Base-by-base conservation (phyloP, 805 yeast species). In the Wickerhamomyces queroliae region DNA sequence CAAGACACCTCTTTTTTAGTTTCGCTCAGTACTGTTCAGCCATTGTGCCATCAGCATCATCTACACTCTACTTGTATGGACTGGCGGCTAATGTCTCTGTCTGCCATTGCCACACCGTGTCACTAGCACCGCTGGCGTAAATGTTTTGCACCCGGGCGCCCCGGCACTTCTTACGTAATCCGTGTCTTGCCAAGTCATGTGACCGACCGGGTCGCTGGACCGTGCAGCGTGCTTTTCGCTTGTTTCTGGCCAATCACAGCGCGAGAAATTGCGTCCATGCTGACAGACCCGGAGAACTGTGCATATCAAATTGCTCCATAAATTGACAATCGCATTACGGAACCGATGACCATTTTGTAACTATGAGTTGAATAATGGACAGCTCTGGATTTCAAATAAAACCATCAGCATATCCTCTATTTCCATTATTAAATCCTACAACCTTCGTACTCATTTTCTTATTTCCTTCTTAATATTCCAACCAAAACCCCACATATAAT, bases 341-440 rank as follows among this genome's bases (percentile, higher is more conserved):
- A 39, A 39, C 52, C 52, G 51, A 47, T 43, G 49, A 45, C 46
- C 44, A 24, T 26, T 29, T 36, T 28, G 33, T 28, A 25, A 17
- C 20, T 36, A 15, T 33, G 10, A 25, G 32, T 16, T 18, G 32
- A 12, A 15, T 18, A 25, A 23, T 8, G 22, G 20, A 18, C 11
- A 33, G 17, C 26, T 13, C n/a, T 28, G 31, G 13, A 28, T 28
- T 28, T 29, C 18, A 24, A 19, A 16, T 19, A 21, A 27, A 36
- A 24, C n/a, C 22, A 12, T 17, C 11, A 15, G 23, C 38, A 36
- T 13, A 13, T 40, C 35, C 39, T 35, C 40, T 28, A 24, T 39
- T 20, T n/a, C n/a, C 22, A 12, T 17, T 10, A 15, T 23, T 36
- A 36, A 15, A 13, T 40, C 35, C 39, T 35, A 40, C 24, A 24